Base-by-base conservation (phyloP, 106 monocot species). In the Chionographis japonica region DNA sequence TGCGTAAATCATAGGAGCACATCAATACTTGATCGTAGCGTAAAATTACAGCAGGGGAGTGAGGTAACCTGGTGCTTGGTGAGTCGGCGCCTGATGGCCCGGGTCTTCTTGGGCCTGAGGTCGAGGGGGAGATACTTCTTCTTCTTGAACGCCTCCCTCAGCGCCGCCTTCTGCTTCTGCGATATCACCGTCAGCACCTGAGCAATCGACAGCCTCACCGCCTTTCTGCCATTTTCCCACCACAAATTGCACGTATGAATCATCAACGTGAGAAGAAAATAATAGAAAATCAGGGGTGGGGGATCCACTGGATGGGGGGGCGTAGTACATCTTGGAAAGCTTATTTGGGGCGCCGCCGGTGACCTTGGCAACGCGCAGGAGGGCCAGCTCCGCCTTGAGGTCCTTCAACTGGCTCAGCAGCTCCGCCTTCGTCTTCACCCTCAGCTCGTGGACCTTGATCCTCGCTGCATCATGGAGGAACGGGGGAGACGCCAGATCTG, bases 161-260 rank as follows among this genome's bases (percentile, higher is more conserved):
- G 67, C 20, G 81, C 89, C 55, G 77, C 76, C 84, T 89, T 93
- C 79, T 93, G 93, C 74, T 89, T 93, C 86, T 93, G 93, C 9
- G 93, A 93, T 10, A 89, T 89, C 71, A 93, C 93, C 4, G 93
- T 93, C 60, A 86, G 79, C 17, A 93, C 93, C 59, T 84, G 86
- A 4, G 89, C 93, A 37, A 93, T 89, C 35, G 84, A 86, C 8
- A 76, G 65, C 79, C 89, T 69, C 67, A 89, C 89, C 53, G 85
- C 82, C 79, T 89, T 89, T 6, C 89, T 89, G 82, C 63, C 15
- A 54, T 15, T 40, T 1, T 54, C 8, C 36, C 3, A 13, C 38
- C 8, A 53, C 41, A 12, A 52, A 11, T 35, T 18, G 12, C 10
- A 60, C 4, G 1, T 38, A 52, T 56, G 39, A 63, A 39, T 51